These are phyloP conservation scores for Hura crepitans DNA, from an alignment of 441 rosid genomes.

Conservation along the genomic window DNA sequence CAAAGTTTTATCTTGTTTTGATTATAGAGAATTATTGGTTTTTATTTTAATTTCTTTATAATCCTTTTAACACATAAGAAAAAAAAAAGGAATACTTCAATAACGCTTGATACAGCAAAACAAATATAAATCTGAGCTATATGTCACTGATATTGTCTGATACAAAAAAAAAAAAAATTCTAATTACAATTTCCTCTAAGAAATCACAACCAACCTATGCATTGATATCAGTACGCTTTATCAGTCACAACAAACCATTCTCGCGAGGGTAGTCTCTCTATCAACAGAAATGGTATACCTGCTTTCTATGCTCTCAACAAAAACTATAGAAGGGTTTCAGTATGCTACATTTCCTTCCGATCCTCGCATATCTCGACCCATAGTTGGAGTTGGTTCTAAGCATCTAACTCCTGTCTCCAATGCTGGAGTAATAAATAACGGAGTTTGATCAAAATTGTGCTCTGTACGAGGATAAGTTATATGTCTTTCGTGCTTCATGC, in stretches of 20 bases:
- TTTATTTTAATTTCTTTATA: no score
- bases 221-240: background rate
- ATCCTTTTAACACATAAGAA: no score
- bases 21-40: no score
- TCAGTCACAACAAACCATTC: background rate
- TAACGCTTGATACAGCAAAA: no score
- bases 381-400: constrained; percentile 17
- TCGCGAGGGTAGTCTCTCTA: background rate
- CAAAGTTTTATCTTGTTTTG: no score
- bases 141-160: no score
- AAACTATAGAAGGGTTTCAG: background rate
- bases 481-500: constrained; percentile 28
- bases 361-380: background rate
- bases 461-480: constrained; percentile 25
- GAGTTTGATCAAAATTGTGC: constrained; percentile 23
- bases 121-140: no score
- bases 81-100: no score
- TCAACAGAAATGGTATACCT: background rate
- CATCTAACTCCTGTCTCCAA: constrained; percentile 14
- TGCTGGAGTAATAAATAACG: constrained; percentile 12
- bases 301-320: background rate
- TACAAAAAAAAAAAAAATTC: background rate
- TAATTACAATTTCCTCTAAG: constrained; percentile 9
- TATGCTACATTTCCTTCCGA: background rate
- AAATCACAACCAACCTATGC: constrained; percentile 10